phyloP scores from a whole-genome alignment of 352 stramenopile genomes.

The Pythium vanterpoolii region DNA sequence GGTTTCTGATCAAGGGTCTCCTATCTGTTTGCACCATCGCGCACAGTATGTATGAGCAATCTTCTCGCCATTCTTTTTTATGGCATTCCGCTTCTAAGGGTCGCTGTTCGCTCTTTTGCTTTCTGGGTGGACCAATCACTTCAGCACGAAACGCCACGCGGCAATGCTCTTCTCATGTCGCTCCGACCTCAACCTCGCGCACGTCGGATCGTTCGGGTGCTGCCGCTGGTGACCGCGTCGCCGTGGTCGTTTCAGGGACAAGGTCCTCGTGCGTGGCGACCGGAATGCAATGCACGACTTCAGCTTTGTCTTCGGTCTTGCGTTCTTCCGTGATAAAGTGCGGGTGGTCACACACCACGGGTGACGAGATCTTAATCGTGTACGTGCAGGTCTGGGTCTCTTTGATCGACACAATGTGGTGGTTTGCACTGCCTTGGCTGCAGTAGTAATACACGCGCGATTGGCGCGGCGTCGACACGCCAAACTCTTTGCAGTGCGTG shows the following conservation, averaged over 20 bases:
- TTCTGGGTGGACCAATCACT: background rate
- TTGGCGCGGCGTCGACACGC: slow-evolving; percentile 51
- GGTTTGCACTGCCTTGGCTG: slow-evolving; percentile 53
- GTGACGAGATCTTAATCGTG: slow-evolving; percentile 74
- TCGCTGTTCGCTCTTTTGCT: background rate
- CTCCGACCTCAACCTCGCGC: slow-evolving; percentile 15
- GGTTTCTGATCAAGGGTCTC: background rate
- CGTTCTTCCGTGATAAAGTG: slow-evolving; percentile 76
- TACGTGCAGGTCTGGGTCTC: slow-evolving; percentile 84
- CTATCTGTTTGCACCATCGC: no score
- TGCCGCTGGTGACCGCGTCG: background rate
- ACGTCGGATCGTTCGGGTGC: background rate
- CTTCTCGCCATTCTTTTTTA: no score
- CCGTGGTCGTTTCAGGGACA: background rate
- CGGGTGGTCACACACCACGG: slow-evolving; percentile 73
- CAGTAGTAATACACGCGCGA: slow-evolving; percentile 76
- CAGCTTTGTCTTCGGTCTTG: slow-evolving; percentile 41
- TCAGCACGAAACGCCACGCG: background rate
- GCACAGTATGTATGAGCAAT: background rate
- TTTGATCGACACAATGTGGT: slow-evolving; percentile 75
- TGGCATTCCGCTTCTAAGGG: background rate
- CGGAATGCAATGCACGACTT: slow-evolving; percentile 76
- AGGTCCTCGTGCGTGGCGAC: background rate
- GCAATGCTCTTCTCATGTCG: slow-evolving; percentile 1
- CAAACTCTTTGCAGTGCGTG: slow-evolving; percentile 74